A percentile compares a stretch with the other conserved stretches of the same genome.
These are phyloP conservation scores for Ascochyta clinopodiicola DNA, from an alignment of 2,329 filamentous ascomycete species.

Conservation along the genomic window DNA sequence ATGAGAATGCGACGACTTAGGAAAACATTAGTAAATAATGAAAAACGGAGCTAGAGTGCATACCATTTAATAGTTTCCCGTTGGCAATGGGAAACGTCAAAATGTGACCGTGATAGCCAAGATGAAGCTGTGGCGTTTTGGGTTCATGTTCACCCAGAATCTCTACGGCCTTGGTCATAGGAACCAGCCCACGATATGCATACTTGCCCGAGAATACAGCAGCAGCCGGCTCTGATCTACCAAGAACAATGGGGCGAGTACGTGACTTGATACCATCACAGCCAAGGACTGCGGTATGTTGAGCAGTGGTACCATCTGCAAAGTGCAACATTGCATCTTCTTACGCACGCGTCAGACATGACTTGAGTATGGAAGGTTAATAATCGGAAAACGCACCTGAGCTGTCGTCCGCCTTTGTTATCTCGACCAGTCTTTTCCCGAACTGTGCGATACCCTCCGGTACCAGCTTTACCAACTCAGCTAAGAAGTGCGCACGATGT, in stretches of 20 bases:
- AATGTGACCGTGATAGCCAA: conserved; percentile 63
- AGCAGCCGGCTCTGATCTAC: conserved; percentile 47
- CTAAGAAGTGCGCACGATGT: conserved; percentile 58
- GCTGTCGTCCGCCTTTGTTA: conserved; percentile 31
- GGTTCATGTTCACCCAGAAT: conserved; percentile 58
- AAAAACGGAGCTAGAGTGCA: conserved; percentile 37
- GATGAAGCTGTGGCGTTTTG: conserved; percentile 61
- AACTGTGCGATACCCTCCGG: conserved; percentile 52
- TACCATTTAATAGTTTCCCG: conserved; percentile 62
- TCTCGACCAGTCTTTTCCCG: conserved; percentile 45
- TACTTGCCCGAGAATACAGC: conserved; percentile 64
- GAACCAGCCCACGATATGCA: conserved; percentile 67
- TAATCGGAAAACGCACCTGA: conserved; percentile 23
- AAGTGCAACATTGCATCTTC: conserved; percentile 47
- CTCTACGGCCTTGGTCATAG: conserved; percentile 61
- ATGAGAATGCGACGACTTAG: conserved; percentile 38
- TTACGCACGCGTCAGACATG: not conserved
- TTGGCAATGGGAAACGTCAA: conserved; percentile 68
- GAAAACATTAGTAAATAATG: conserved; percentile 17
- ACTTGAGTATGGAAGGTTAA: not conserved
- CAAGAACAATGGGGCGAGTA: conserved; percentile 61
- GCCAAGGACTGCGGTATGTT: conserved; percentile 61
- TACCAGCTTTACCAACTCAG: conserved; percentile 57
- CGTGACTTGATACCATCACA: conserved; percentile 70
- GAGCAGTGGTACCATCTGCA: conserved; percentile 53